phyloP scores from a whole-genome alignment of 768 basidiomycete genomes.

The Lyophyllum shimeji region DNA sequence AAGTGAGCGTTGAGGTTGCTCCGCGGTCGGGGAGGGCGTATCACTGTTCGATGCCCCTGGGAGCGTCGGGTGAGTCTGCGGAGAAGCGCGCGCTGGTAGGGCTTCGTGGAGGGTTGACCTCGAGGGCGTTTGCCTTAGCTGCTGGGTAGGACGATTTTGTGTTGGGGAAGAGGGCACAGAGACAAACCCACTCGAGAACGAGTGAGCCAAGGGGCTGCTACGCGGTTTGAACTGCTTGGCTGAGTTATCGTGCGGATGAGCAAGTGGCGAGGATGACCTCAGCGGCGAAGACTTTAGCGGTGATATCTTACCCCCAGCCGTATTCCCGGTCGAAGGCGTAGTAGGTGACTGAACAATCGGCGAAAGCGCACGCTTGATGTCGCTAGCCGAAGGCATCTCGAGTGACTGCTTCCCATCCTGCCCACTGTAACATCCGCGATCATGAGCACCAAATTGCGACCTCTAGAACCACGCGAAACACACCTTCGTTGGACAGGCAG shows the following conservation, averaged over 20 bases:
- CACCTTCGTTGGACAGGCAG: constrained; percentile 31
- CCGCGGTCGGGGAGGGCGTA: constrained; percentile 4
- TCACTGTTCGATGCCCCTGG: constrained; percentile 4
- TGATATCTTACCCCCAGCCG: constrained; percentile 5
- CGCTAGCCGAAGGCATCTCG: constrained; percentile 20
- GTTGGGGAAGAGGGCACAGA: constrained; percentile 22
- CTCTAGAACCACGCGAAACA: constrained; percentile 2
- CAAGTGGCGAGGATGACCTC: constrained; percentile 13
- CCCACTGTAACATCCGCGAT: constrained; percentile 3
- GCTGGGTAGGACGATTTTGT: constrained; percentile 16
- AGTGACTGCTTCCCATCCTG: constrained; percentile 22
- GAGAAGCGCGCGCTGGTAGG: constrained; percentile 2
- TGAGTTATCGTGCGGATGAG: neutral
- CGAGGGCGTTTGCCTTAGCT: constrained; percentile 27
- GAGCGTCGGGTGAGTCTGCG: constrained; percentile 6
- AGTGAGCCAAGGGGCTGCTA: constrained; percentile 34
- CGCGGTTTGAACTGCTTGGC: constrained; percentile 26
- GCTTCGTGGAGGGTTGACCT: constrained; percentile 22
- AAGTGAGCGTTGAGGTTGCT: neutral
- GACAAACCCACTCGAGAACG: constrained; percentile 4
- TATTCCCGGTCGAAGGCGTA: constrained; percentile 13
- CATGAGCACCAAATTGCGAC: constrained; percentile 4
- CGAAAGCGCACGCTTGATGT: constrained; percentile 25
- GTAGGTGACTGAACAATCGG: constrained; percentile 13
- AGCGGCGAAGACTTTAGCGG: constrained; percentile 19